phyloP scores from a whole-genome alignment of 441 rosid species.

The Populus tomentosa region DNA sequence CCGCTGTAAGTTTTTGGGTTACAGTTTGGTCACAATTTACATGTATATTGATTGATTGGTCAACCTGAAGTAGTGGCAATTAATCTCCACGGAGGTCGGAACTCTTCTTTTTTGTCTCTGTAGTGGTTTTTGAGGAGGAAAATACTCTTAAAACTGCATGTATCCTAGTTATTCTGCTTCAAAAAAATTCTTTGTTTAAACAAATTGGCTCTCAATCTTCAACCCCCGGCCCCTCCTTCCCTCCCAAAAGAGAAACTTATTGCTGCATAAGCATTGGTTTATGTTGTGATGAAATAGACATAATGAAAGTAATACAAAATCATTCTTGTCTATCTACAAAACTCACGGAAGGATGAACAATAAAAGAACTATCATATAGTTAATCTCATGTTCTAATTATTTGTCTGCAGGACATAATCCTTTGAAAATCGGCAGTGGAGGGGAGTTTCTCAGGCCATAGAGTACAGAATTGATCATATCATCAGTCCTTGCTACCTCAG shows the following conservation, averaged over 20 bases:
- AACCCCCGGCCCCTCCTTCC: too few species aligned
- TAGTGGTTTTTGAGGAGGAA: not conserved
- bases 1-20: slow-evolving; percentile 9
- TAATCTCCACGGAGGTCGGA: not conserved
- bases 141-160: not conserved
- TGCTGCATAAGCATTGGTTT: too few species aligned
- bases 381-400: not conserved
- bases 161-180: not conserved
- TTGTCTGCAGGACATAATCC: too few species aligned
- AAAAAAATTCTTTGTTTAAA: too few species aligned
- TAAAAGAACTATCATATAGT: too few species aligned
- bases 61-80: slow-evolving; percentile 1
- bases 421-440: not conserved
- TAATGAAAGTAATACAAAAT: not conserved
- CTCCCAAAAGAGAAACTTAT: too few species aligned
- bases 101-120: not conserved
- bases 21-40: not conserved
- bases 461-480: not conserved
- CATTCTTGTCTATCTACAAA: not conserved
- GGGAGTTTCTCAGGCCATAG: not conserved
- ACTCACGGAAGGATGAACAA: not conserved
- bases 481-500: not conserved
- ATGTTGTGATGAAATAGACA: too few species aligned
- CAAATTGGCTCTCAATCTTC: not conserved
- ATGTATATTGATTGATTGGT: slow-evolving; percentile 22